A percentile compares a stretch with the other conserved stretches of the same genome.
Evolutionary conservation across 2,329 filamentous ascomycete species (phyloP).

Genomic region (Clonostachys rhizophaga): DNA sequence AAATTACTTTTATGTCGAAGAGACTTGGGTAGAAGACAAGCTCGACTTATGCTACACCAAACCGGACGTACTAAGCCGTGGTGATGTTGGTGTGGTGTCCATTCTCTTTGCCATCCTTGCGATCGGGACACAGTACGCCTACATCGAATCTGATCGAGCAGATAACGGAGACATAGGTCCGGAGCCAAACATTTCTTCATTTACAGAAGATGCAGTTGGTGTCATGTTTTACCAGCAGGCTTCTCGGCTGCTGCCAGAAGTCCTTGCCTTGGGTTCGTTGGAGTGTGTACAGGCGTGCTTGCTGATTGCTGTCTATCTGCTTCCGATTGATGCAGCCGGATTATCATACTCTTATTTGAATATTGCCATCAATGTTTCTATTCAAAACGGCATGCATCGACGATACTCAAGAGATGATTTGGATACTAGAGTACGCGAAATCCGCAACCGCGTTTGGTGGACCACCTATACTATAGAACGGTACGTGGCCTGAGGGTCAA

Average conservation of each 20-base stretch:
- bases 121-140: constrained; percentile 45
- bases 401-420: constrained; percentile 40
- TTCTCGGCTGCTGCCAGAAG: constrained; percentile 46
- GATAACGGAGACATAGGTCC: constrained; percentile 7
- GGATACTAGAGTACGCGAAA: constrained; percentile 41
- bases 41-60: constrained; percentile 34
- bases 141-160: constrained; percentile 28
- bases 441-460: constrained; percentile 53
- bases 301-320: constrained; percentile 49
- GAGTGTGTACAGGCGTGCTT: constrained; percentile 54
- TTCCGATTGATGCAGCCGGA: constrained; percentile 51
- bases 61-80: constrained; percentile 24
- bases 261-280: constrained; percentile 49
- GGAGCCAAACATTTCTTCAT: constrained; percentile 11
- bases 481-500: constrained; percentile 8
- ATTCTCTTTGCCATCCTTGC: constrained; percentile 42
- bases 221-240: constrained; percentile 52
- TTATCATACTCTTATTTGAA: constrained; percentile 53
- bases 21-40: constrained; percentile 31
- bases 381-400: constrained; percentile 57
- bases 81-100: constrained; percentile 35
- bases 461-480: constrained; percentile 48
- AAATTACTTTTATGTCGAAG: constrained; percentile 43
- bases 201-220: constrained; percentile 47
- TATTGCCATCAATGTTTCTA: constrained; percentile 49